A percentile compares a stretch with the other conserved stretches of the same genome.
phyloP scores from a whole-genome alignment of 129 eudicot genomes.

The Lactuca sativa region DNA sequence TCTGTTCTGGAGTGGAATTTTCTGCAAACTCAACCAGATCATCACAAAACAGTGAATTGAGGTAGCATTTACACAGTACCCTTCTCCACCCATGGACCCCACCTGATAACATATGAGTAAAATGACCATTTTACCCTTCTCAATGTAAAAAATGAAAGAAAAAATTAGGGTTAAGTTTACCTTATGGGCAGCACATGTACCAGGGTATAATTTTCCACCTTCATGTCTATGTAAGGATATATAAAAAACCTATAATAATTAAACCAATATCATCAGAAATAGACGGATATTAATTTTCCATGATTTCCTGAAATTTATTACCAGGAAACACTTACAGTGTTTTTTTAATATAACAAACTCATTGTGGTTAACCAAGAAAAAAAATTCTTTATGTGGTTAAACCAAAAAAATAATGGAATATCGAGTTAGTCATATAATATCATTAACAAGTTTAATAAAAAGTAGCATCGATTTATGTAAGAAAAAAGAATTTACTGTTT shows the following conservation, averaged over 20 bases:
- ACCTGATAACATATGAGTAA: conserved; percentile 46
- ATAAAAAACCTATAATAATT: conserved; percentile 81
- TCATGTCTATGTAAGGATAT: conserved; percentile 94
- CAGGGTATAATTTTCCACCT: conserved; percentile 91
- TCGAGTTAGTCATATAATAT: background rate
- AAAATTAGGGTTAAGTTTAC: conserved; percentile 36
- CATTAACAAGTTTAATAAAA: conserved; percentile 16
- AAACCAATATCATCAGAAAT: conserved; percentile 11
- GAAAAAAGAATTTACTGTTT: conserved; percentile 55
- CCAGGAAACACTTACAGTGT: too few relatives aligned
- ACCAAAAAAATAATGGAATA: too few relatives aligned
- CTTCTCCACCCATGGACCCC: conserved; percentile 93
- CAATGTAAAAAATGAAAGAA: background rate
- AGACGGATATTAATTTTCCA: background rate
- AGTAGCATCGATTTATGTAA: background rate
- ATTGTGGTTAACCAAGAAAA: too few relatives aligned
- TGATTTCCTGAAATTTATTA: background rate
- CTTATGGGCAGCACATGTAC: conserved; percentile 95
- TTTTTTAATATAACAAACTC: too few relatives aligned
- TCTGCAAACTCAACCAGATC: too few relatives aligned
- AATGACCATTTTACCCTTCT: conserved; percentile 1
- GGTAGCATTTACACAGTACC: conserved; percentile 92
- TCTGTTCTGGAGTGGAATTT: too few relatives aligned
- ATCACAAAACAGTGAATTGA: too few relatives aligned
- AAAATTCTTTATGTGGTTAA: too few relatives aligned